Conservation (phyloP, 1,284 basidiomycete species). For the Cutaneotrichosporon sp. region DNA sequence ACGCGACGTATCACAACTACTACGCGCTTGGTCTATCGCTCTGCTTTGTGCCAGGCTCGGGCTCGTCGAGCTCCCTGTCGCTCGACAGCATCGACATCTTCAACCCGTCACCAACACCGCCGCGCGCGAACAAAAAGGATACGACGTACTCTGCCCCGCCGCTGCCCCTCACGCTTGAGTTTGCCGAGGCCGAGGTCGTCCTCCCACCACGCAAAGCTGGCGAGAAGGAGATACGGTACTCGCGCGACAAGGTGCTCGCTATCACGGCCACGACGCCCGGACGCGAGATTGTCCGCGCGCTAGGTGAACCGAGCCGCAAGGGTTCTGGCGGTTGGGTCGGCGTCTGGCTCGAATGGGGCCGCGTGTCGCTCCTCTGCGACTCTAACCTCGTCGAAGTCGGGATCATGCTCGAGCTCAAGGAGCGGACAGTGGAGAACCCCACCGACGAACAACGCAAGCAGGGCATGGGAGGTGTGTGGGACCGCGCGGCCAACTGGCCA, state of each 20-base stretch:
- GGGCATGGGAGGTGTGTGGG: slow-evolving; percentile 44
- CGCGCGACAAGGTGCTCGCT: slow-evolving; percentile 49
- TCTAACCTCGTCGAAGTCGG: slow-evolving; percentile 21
- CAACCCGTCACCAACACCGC: slow-evolving; percentile 50
- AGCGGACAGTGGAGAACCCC: slow-evolving; percentile 23
- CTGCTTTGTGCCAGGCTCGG: slow-evolving; percentile 51
- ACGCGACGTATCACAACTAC: slow-evolving; percentile 80
- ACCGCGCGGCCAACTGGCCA: slow-evolving; percentile 39
- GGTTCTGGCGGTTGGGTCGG: slow-evolving; percentile 83
- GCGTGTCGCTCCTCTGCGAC: slow-evolving; percentile 39
- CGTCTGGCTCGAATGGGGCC: slow-evolving; percentile 88
- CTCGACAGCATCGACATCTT: slow-evolving; percentile 75
- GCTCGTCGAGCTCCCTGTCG: slow-evolving; percentile 44
- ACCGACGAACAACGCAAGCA: slow-evolving; percentile 27
- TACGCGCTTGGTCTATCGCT: slow-evolving; percentile 69
- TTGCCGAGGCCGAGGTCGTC: slow-evolving; percentile 48
- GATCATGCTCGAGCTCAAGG: slow-evolving; percentile 39
- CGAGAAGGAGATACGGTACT: slow-evolving; percentile 12
- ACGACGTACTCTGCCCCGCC: slow-evolving; percentile 24
- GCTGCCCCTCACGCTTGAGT: slow-evolving; percentile 58
- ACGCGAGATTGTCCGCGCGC: slow-evolving; percentile 62
- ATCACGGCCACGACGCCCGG: slow-evolving; percentile 59
- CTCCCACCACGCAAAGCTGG: slow-evolving; percentile 32
- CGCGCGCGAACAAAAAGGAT: slow-evolving; percentile 4
- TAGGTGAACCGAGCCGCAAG: slow-evolving; percentile 80